Evolutionary conservation across 2,329 filamentous ascomycete genomes (phyloP).

Genomic region (Sclerotinia minor): DNA sequence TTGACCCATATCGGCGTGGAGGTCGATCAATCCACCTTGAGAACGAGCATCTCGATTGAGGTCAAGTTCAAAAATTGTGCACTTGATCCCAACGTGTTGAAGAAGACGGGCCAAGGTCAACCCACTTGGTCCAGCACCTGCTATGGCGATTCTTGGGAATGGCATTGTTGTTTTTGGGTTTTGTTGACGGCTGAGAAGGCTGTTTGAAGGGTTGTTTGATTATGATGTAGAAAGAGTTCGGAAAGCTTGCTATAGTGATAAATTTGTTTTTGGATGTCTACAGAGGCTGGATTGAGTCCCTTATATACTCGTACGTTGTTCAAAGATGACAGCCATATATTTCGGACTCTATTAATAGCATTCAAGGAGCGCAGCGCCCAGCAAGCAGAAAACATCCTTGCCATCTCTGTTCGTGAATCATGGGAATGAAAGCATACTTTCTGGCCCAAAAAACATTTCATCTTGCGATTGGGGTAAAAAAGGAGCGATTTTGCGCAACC

Average conservation of each 20-base stretch:
- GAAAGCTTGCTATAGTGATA: background rate
- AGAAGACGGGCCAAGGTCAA: conserved; percentile 32
- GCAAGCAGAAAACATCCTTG: background rate
- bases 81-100: conserved; percentile 35
- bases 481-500: background rate
- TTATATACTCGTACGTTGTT: background rate
- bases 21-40: conserved; percentile 50
- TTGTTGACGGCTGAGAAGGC: background rate
- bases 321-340: background rate
- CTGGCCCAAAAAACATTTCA: background rate
- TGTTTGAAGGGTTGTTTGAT: background rate
- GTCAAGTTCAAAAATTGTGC: conserved; percentile 42
- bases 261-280: background rate
- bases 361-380: background rate
- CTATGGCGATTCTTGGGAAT: conserved; percentile 30
- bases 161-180: conserved; percentile 17
- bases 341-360: background rate
- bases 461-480: background rate
- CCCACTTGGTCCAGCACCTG: conserved; percentile 32
- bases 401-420: too few species aligned
- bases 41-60: conserved; percentile 23
- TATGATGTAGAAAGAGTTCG: background rate
- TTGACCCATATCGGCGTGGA: conserved; percentile 43
- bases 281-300: background rate
- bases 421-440: too few species aligned